Evolutionary conservation across 2,329 filamentous ascomycete species (phyloP), one percentile per base, ranked within the genome.

Genomic region (Penicillium frequentans): DNA sequence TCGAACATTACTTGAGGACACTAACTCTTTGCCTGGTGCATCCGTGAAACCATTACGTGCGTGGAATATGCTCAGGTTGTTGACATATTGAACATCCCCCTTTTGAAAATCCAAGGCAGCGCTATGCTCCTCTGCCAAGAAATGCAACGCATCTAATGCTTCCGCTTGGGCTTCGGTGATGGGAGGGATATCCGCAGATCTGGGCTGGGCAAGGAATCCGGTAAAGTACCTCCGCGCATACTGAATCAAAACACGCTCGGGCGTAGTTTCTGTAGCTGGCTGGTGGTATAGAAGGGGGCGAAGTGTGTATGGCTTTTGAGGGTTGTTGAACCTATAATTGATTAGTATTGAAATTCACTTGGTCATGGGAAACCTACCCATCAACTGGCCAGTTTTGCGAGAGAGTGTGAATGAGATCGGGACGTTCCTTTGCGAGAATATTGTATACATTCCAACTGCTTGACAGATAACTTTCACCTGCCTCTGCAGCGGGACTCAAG

Each of bases 211-310:
- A 53, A 70, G 68, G 55, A 75, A 82, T 2, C 80, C 81, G 0
- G 84, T 85, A 61, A 87, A 87, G 26, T 73, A 75, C 1, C 85
- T 79, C 3, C 86, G 80, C 0, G 82, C 83, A 60, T 87, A 88
- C 59, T 88, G 84, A 29, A 88, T 79, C 7, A 84, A 71, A 1
- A 88, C 69, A 1, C 84, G 78, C 64, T 87, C 81, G 0, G 84
- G 82, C 0, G 69, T 66, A 1, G 68, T 70, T 0, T 62, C 70
- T 0, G 76, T 81, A 10, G 78, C 76, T 0, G 82, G 79, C 48
- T 85, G 81, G 64, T 85, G 79, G 68, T 84, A 82, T 10, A 76
- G 61, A 6, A 77, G 64, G 5, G 73, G 73, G 13, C 83, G 76
- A 13, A 74, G 68, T 45, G 67, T 76, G 64, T 79, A 85, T 14